Evolutionary conservation across 2,329 filamentous ascomycete species (phyloP).

Genomic region (Alternaria sp.): DNA sequence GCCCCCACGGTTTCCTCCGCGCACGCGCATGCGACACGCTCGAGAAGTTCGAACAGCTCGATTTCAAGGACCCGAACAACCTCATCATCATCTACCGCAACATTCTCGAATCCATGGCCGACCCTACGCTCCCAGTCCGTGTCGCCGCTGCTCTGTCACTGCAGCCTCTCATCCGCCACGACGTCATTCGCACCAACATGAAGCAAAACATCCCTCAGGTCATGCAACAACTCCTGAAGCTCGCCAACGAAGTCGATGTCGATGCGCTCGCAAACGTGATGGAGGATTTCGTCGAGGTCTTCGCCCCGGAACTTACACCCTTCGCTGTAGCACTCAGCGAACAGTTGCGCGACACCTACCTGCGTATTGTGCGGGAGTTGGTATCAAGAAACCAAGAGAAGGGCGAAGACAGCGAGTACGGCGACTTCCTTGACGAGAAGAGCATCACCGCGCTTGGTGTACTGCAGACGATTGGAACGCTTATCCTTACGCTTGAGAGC

Average conservation of each 20-base stretch:
- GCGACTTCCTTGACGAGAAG: constrained; percentile 96
- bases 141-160: constrained; percentile 93
- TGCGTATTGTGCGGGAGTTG: constrained; percentile 90
- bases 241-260: constrained; percentile 97
- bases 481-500: constrained; percentile 95
- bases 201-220: constrained; percentile 98
- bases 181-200: constrained; percentile 93
- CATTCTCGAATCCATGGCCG: constrained; percentile 96
- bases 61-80: constrained; percentile 97
- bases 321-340: constrained; percentile 96
- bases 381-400: constrained; percentile 82
- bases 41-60: constrained; percentile 95
- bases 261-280: constrained; percentile 98
- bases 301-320: constrained; percentile 93
- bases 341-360: constrained; percentile 93
- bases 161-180: constrained; percentile 93
- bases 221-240: constrained; percentile 97
- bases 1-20: constrained; percentile 86
- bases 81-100: constrained; percentile 95
- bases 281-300: constrained; percentile 99
- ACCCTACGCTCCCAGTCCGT: constrained; percentile 88
- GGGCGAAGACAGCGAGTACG: constrained; percentile 77
- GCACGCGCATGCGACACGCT: constrained; percentile 96
- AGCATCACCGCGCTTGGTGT: constrained; percentile 97
- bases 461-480: constrained; percentile 93